A percentile compares a stretch with the other conserved stretches of the same genome.
Evolutionary conservation across 1,284 basidiomycete genomes (phyloP).

Genomic region (Trichosporon ovoides): DNA sequence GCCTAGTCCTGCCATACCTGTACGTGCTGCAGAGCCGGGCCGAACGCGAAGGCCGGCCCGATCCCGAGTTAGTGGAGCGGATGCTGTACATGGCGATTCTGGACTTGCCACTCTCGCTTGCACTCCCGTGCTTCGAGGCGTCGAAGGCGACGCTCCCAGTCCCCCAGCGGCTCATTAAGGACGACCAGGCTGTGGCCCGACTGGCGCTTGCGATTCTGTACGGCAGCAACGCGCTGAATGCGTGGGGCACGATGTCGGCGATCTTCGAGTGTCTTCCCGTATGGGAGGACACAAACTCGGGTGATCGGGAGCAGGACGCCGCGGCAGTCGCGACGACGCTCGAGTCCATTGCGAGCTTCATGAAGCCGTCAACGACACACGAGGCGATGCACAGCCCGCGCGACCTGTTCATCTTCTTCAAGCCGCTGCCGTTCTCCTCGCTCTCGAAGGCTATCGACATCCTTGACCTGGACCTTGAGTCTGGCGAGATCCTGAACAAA

Average conservation of each 20-base stretch:
- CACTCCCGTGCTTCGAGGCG: slow-evolving; percentile 72
- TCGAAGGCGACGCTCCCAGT: slow-evolving; percentile 77
- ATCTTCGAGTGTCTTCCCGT: slow-evolving; percentile 92
- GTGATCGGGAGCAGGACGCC: slow-evolving; percentile 57
- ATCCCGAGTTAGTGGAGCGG: slow-evolving; percentile 54
- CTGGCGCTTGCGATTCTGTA: slow-evolving; percentile 85
- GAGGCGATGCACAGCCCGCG: slow-evolving; percentile 56
- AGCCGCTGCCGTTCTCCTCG: slow-evolving; percentile 63
- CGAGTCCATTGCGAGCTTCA: slow-evolving; percentile 68
- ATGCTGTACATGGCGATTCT: slow-evolving; percentile 73
- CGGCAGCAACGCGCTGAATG: slow-evolving; percentile 63
- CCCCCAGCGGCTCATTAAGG: slow-evolving; percentile 65
- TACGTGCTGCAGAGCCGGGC: slow-evolving; percentile 79
- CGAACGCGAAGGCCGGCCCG: slow-evolving; percentile 68
- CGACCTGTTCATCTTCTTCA: slow-evolving; percentile 75
- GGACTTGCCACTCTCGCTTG: slow-evolving; percentile 59
- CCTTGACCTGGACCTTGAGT: slow-evolving; percentile 86
- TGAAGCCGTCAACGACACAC: slow-evolving; percentile 64
- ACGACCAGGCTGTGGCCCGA: slow-evolving; percentile 75
- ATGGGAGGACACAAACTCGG: slow-evolving; percentile 61
- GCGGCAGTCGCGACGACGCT: slow-evolving; percentile 74
- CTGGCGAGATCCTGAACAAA: slow-evolving; percentile 78
- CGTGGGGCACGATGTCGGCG: slow-evolving; percentile 76
- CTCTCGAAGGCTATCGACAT: slow-evolving; percentile 79
- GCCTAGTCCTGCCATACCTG: slow-evolving; percentile 80